Conservation (phyloP, 164 flowering plant genomes). For the Annona cherimola region DNA sequence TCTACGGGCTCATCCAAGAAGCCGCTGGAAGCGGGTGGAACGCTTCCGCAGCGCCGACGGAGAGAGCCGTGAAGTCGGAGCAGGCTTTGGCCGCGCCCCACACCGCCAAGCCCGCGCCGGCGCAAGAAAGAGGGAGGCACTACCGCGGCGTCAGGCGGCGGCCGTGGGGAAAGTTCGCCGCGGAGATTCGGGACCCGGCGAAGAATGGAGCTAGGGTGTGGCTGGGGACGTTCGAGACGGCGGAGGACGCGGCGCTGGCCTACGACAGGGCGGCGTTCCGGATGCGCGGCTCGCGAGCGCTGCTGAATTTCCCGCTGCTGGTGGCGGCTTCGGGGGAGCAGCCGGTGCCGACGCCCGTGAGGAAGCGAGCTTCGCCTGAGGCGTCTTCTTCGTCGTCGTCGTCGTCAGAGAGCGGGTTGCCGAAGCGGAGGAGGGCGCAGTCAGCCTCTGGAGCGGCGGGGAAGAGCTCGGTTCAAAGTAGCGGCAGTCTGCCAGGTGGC, state of each 20-base stretch:
- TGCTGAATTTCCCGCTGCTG: conserved; percentile 38
- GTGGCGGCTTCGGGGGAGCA: conserved; percentile 13
- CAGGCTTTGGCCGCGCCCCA: conserved; percentile 5
- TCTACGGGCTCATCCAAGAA: conserved; percentile 56
- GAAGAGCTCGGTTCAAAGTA: conserved; percentile 1
- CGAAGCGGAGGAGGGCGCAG: conserved; percentile 19
- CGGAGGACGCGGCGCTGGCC: conserved; percentile 44
- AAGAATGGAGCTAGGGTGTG: conserved; percentile 46
- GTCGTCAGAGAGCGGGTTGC: conserved; percentile 4
- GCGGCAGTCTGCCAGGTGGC: conserved; percentile 1
- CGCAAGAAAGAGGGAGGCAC: conserved; percentile 26
- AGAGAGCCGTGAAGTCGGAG: conserved; percentile 21
- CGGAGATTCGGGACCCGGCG: conserved; percentile 45
- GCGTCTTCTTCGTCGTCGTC: conserved; percentile 9
- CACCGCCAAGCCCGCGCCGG: conserved; percentile 4
- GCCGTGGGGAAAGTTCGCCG: conserved; percentile 48
- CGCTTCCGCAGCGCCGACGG: conserved; percentile 21
- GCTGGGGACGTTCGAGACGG: conserved; percentile 45
- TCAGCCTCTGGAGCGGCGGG: neutral
- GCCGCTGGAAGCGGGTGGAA: conserved; percentile 70
- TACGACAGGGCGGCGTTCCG: conserved; percentile 41
- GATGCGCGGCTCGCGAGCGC: conserved; percentile 39
- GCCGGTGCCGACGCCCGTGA: neutral
- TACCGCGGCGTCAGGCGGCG: conserved; percentile 40
- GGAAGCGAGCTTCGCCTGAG: conserved; percentile 13